Percentiles rank a stretch among this genome's conserved stretches.
phyloP scores from a whole-genome alignment of 768 basidiomycete species.

The Coprinellus micaceus region DNA sequence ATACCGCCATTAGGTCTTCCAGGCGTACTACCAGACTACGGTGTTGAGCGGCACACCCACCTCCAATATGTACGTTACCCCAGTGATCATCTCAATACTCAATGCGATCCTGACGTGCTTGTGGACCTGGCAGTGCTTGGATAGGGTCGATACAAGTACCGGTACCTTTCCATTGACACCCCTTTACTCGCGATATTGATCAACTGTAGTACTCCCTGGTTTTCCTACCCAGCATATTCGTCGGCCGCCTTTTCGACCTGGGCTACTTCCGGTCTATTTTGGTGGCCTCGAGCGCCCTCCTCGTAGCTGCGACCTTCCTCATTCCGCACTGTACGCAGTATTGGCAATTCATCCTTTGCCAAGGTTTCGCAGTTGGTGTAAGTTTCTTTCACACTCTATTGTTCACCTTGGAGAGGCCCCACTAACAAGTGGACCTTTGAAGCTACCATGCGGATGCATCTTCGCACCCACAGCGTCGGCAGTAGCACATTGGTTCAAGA shows the following conservation, averaged over 20 bases:
- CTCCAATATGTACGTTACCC: conserved; percentile 55
- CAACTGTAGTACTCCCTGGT: conserved; percentile 55
- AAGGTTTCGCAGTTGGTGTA: conserved; percentile 66
- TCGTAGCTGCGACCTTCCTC: conserved; percentile 60
- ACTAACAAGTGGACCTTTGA: background rate
- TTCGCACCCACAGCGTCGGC: conserved; percentile 60
- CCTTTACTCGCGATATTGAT: background rate
- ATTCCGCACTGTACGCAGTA: conserved; percentile 66
- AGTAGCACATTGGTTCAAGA: conserved; percentile 73
- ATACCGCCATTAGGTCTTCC: conserved; percentile 52
- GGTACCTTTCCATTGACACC: background rate
- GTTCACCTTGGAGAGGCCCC: too few species aligned
- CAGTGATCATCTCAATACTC: background rate
- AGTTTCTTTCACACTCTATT: conserved; percentile 18
- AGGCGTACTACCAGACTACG: conserved; percentile 62
- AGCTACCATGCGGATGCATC: conserved; percentile 53
- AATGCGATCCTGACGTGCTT: background rate
- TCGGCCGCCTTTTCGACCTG: conserved; percentile 70
- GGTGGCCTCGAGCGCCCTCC: conserved; percentile 41
- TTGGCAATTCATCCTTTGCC: conserved; percentile 78
- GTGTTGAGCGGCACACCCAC: conserved; percentile 46
- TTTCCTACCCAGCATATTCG: conserved; percentile 58
- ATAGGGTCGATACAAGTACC: conserved; percentile 70
- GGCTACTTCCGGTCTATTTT: conserved; percentile 60
- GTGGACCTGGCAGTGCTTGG: conserved; percentile 53